Percentiles rank a stretch among this genome's conserved stretches.
Conservation (phyloP, 164 flowering plant species). For the Platanus orientalis region DNA sequence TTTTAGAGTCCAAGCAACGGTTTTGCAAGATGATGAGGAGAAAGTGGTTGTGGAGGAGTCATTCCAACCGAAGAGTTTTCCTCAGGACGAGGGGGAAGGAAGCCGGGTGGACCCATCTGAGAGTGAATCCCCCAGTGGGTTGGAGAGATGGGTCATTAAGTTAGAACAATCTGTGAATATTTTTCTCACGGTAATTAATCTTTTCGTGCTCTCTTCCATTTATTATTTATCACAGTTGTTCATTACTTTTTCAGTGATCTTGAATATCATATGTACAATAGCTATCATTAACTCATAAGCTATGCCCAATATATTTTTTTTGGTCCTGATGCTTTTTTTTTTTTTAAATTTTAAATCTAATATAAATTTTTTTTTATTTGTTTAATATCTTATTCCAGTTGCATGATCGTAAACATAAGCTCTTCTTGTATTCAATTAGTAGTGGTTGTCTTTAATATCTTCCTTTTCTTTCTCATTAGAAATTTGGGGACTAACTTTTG, state of each 20-base stretch:
- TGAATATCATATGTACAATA: not conserved
- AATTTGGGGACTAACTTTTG: too few relatives aligned
- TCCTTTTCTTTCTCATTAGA: too few relatives aligned
- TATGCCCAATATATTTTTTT: too few relatives aligned
- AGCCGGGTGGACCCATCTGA: conserved; percentile 17
- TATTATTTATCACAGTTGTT: not conserved
- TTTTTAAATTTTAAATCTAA: too few relatives aligned
- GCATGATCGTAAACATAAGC: too few relatives aligned
- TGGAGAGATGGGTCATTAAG: conserved; percentile 66
- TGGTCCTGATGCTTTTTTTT: too few relatives aligned
- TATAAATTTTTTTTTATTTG: too few relatives aligned
- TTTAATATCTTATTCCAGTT: too few relatives aligned
- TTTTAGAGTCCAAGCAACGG: conserved; percentile 42
- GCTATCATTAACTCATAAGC: not conserved
- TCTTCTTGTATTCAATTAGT: too few relatives aligned
- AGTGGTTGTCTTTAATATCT: too few relatives aligned
- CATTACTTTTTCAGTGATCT: not conserved
- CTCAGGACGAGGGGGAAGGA: conserved; percentile 25
- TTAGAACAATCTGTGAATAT: conserved; percentile 71
- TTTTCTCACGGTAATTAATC: conserved; percentile 56
- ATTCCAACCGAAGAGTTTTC: conserved; percentile 37
- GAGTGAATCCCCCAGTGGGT: conserved; percentile 30
- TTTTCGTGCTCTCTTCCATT: not conserved
- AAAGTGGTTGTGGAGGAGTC: conserved; percentile 56
- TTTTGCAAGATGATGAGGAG: conserved; percentile 64